Base-by-base conservation (phyloP, 177 flowering plant genomes). In the Vitis hybrid region DNA sequence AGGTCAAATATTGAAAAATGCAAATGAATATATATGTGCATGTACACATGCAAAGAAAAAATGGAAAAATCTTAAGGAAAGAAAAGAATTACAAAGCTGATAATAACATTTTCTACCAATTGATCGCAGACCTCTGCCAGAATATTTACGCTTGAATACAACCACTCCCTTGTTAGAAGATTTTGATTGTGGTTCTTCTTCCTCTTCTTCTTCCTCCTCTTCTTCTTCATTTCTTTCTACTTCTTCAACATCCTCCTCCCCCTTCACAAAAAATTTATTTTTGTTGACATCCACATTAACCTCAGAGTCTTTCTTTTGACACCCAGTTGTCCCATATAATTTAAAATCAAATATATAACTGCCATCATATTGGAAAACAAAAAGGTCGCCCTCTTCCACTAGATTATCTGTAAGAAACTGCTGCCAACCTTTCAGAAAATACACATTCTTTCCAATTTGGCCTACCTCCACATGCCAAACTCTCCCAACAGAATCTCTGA, bases 361-460 rank as follows among this genome's bases (percentile, higher is more conserved):
- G 4, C 76, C 71, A 57, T 62, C 13, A 38, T 69, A 72, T 2
- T 22, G 50, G 14, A 80, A 80, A 50, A 75, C 61, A 18, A 80
- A 24, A 17, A 80, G 59, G 2, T 75, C 80, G 14, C 76, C 78
- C 17, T 18, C 1, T 44, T 65, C 49, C 15, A 80, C 11, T 11
- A 63, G 44, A 28, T 72, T 64, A 11, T 69, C 64, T 5, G 55
- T 18, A 12, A 75, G 72, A 63, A 80, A 80, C 1, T 22, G 13
- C 53, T 14, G n/a, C 78, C 83, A 77, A 2, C 80, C 83, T 11
- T 20, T 17, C 4, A 9, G 14, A 47, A 80, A 70, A 58, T 60
- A 69, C 4, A 72, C 61, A 22, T 38, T 52, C 3, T 44, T 38
- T 1, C 67, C 63, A 24, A 2, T 54, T 11, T 60, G 18, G 19